These are phyloP conservation scores for Gentiana straminea DNA, from an alignment of 257 asterid species.

Conservation along the genomic window DNA sequence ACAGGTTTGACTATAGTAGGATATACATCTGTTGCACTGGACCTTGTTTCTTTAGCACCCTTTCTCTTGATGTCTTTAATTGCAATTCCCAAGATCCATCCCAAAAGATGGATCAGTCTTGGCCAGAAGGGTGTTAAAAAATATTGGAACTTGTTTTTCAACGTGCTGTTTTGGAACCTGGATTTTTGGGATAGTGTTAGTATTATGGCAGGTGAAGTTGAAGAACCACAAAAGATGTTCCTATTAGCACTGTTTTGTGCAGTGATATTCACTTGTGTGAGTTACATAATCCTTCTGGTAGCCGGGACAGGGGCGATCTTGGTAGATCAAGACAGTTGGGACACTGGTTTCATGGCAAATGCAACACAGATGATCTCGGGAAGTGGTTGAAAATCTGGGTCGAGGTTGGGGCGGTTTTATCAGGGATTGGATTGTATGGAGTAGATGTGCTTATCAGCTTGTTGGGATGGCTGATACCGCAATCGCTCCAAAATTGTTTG, in stretches of 20 bases:
- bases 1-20: conserved; percentile 65
- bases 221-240: conserved; percentile 42
- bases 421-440: conserved; percentile 44
- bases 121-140: conserved; percentile 44
- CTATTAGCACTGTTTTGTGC: conserved; percentile 42
- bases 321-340: conserved; percentile 35
- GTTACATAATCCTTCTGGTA: conserved; percentile 44
- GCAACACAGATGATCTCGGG: conserved; percentile 29
- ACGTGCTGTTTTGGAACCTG: conserved; percentile 63
- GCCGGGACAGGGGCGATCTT: conserved; percentile 41
- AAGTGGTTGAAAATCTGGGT: conserved; percentile 56
- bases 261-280: conserved; percentile 51
- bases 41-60: conserved; percentile 49
- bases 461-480: conserved; percentile 53
- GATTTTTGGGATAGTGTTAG: conserved; percentile 67
- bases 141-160: conserved; percentile 62
- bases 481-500: conserved; percentile 30
- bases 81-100: conserved; percentile 58
- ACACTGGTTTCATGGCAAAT: conserved; percentile 43
- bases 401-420: conserved; percentile 48
- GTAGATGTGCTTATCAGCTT: conserved; percentile 47
- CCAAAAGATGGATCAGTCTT: conserved; percentile 46
- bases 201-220: conserved; percentile 69
- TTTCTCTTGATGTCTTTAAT: conserved; percentile 47
- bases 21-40: conserved; percentile 44